These are phyloP conservation scores for Papiliotrema nemorosa DNA, from an alignment of 1,284 basidiomycete genomes.

Conservation along the genomic window DNA sequence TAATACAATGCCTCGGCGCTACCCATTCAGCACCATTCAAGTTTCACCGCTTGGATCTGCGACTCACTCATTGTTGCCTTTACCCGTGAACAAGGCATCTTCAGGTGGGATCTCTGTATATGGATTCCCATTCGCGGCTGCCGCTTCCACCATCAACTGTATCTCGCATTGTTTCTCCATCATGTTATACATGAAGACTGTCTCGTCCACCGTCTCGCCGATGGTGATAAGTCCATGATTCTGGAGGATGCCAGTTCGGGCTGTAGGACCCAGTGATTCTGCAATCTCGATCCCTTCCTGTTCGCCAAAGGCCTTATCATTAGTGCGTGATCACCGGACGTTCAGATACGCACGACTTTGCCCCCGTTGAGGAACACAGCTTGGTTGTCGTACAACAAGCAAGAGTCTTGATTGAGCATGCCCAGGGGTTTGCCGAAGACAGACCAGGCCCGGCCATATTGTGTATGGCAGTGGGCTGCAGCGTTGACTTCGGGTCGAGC, in stretches of 20 bases:
- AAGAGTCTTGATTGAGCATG: conserved; percentile 46
- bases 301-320: conserved; percentile 19
- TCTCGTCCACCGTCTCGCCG: conserved; percentile 28
- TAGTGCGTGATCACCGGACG: neutral
- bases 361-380: conserved; percentile 36
- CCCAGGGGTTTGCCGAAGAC: conserved; percentile 54
- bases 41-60: conserved; percentile 13
- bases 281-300: conserved; percentile 45
- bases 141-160: conserved; percentile 18
- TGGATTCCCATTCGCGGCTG: conserved; percentile 18
- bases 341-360: conserved; percentile 32
- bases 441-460: conserved; percentile 60
- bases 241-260: conserved; percentile 28
- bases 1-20: neutral
- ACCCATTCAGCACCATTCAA: conserved; percentile 27
- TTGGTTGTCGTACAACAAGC: conserved; percentile 38
- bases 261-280: conserved; percentile 38
- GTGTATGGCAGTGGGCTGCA: conserved; percentile 55
- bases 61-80: conserved; percentile 25
- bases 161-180: conserved; percentile 14
- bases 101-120: conserved; percentile 11
- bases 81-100: conserved; percentile 28
- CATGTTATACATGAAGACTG: conserved; percentile 27
- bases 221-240: conserved; percentile 23
- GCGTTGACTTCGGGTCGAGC: conserved; percentile 59